A percentile compares a stretch with the other conserved stretches of the same genome.
phyloP scores from a whole-genome alignment of 2,329 filamentous ascomycete genomes.

The Thelonectria rubi region DNA sequence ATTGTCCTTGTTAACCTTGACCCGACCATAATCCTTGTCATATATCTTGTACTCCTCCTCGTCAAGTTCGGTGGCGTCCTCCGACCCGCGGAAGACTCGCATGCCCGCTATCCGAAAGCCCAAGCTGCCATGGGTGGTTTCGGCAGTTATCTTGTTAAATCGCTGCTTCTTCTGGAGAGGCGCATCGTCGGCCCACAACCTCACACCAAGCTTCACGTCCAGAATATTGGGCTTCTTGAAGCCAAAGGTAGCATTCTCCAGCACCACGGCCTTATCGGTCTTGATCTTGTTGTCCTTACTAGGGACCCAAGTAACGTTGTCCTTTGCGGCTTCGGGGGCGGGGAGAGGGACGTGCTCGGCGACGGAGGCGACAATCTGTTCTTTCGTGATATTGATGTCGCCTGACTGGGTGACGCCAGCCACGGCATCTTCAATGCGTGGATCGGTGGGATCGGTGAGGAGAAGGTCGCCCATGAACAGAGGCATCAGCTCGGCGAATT shows the following conservation, averaged over 20 bases:
- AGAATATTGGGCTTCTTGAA: slow-evolving; percentile 89
- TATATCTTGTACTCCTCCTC: slow-evolving; percentile 67
- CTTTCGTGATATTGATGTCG: slow-evolving; percentile 45
- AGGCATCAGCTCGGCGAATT: slow-evolving; percentile 84
- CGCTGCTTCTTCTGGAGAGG: slow-evolving; percentile 65
- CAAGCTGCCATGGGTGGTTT: slow-evolving; percentile 67
- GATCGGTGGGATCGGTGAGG: slow-evolving; percentile 66
- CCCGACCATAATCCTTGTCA: slow-evolving; percentile 70
- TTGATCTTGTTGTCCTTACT: slow-evolving; percentile 69
- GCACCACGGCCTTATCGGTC: slow-evolving; percentile 81
- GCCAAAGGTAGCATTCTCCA: slow-evolving; percentile 84
- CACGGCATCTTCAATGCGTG: slow-evolving; percentile 59
- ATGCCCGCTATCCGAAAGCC: slow-evolving; percentile 74
- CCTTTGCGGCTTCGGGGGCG: slow-evolving; percentile 25
- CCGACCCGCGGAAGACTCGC: slow-evolving; percentile 68
- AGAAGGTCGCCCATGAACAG: slow-evolving; percentile 82
- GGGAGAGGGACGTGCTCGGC: slow-evolving; percentile 44
- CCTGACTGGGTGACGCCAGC: slow-evolving; percentile 52
- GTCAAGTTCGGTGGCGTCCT: slow-evolving; percentile 60
- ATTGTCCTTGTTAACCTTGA: slow-evolving; percentile 61
- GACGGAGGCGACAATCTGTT: slow-evolving; percentile 47
- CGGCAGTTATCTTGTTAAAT: slow-evolving; percentile 66
- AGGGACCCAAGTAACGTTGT: slow-evolving; percentile 55
- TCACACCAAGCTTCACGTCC: slow-evolving; percentile 88
- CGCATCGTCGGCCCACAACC: slow-evolving; percentile 84